Conservation (phyloP, 2,329 filamentous ascomycete species). For the Sarocladium brachiariae region DNA sequence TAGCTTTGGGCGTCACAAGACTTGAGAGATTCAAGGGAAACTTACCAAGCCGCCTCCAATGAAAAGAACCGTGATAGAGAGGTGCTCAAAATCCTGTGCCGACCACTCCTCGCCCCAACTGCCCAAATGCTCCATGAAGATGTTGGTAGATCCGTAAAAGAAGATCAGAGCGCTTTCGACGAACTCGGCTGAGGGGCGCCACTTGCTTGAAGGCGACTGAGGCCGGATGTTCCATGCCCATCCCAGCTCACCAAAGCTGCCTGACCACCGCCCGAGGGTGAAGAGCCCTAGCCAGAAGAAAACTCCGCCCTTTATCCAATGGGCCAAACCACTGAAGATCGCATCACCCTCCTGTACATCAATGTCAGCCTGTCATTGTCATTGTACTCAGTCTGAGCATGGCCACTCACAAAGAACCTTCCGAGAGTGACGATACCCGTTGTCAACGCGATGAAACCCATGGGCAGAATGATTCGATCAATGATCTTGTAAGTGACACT, state of each 20-base stretch:
- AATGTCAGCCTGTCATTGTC: neutral
- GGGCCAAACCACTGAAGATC: conserved; percentile 80
- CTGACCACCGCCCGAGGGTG: conserved; percentile 83
- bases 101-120: conserved; percentile 66
- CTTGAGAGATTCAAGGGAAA: conserved; percentile 15
- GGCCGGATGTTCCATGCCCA: conserved; percentile 95
- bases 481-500: conserved; percentile 57
- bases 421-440: conserved; percentile 72
- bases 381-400: neutral
- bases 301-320: conserved; percentile 90
- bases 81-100: conserved; percentile 78
- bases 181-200: conserved; percentile 79
- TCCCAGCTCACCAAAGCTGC: conserved; percentile 81
- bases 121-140: conserved; percentile 85
- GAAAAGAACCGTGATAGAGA: conserved; percentile 89
- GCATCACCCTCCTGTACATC: conserved; percentile 50
- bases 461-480: conserved; percentile 69
- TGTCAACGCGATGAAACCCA: conserved; percentile 67
- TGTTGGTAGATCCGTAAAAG: conserved; percentile 80
- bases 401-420: conserved; percentile 68
- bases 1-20: no score
- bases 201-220: conserved; percentile 35
- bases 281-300: conserved; percentile 92
- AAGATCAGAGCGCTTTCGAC: conserved; percentile 86
- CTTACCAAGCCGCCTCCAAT: conserved; percentile 82